These are phyloP conservation scores for Coemansia sp. DNA, from an alignment of 192 early-diverging fungal genomes.

Conservation along the genomic window DNA sequence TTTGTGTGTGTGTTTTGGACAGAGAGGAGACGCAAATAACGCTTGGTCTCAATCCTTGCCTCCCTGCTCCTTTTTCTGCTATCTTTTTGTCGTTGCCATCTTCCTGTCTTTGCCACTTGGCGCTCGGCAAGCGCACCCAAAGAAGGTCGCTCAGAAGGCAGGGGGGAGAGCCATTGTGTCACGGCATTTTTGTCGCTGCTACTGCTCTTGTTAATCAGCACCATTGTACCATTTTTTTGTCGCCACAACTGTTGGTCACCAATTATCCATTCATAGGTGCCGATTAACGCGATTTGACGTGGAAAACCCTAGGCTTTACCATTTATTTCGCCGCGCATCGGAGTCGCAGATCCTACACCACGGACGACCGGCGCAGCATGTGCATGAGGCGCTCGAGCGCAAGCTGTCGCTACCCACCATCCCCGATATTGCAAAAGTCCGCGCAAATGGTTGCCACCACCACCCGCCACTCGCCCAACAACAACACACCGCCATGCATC, in stretches of 20 bases:
- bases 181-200: conserved; percentile 8
- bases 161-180: not conserved
- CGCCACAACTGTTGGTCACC: conserved; percentile 5
- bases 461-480: conserved; percentile 2
- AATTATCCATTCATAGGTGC: conserved; percentile 31
- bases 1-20: not conserved
- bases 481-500: conserved; percentile 13
- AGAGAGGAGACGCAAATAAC: not conserved
- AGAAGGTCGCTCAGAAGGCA: not conserved
- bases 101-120: not conserved
- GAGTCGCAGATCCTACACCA: conserved; percentile 48
- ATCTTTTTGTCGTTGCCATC: not conserved
- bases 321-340: conserved; percentile 47
- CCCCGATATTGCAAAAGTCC: conserved; percentile 43
- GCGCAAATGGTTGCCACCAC: conserved; percentile 13
- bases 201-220: conserved; percentile 16
- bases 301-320: conserved; percentile 34
- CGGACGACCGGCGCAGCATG: conserved; percentile 22
- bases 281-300: conserved; percentile 49
- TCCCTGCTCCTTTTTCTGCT: not conserved
- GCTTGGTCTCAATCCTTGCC: not conserved
- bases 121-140: conserved; percentile 5
- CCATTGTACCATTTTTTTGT: conserved; percentile 10
- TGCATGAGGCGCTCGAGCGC: conserved; percentile 47
- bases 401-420: conserved; percentile 52